These are phyloP conservation scores for Phialophora expanda DNA, from an alignment of 2,329 filamentous ascomycete species.

Conservation along the genomic window DNA sequence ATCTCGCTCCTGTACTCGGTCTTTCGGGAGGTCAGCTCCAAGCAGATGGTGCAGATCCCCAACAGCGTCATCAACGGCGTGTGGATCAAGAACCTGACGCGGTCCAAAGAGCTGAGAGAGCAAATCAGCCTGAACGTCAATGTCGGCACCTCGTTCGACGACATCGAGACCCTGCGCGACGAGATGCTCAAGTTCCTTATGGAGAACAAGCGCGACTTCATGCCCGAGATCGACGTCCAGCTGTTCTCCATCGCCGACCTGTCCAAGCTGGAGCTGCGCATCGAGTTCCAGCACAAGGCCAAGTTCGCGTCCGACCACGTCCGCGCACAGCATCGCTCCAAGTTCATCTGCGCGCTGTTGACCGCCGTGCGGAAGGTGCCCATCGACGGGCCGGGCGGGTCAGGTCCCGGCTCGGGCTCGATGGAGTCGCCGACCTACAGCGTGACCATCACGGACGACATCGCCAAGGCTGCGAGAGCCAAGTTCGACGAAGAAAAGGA, in stretches of 20 bases:
- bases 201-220: slow-evolving; percentile 47
- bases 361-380: slow-evolving; percentile 32
- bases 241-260: slow-evolving; percentile 42
- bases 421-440: slow-evolving; percentile 27
- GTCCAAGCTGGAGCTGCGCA: slow-evolving; percentile 42
- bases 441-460: slow-evolving; percentile 27
- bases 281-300: slow-evolving; percentile 44
- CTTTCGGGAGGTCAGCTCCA: slow-evolving; percentile 44
- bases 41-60: slow-evolving; percentile 44
- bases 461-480: slow-evolving; percentile 19
- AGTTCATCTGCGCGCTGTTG: slow-evolving; percentile 34
- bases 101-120: slow-evolving; percentile 47
- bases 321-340: slow-evolving; percentile 30
- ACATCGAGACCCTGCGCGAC: slow-evolving; percentile 42
- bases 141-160: slow-evolving; percentile 42
- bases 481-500: slow-evolving; percentile 25
- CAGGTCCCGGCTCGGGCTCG: slow-evolving; percentile 16
- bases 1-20: slow-evolving; percentile 47
- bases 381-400: slow-evolving; percentile 28
- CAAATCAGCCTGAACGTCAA: slow-evolving; percentile 41
- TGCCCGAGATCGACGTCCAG: slow-evolving; percentile 43
- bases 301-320: slow-evolving; percentile 14
- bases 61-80: slow-evolving; percentile 46
- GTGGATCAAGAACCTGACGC: slow-evolving; percentile 48
- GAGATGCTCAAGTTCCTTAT: slow-evolving; percentile 44